A percentile compares a stretch with the other conserved stretches of the same genome.
These are phyloP conservation scores for Cystobasidiaceae sp. DNA, from an alignment of 1,284 basidiomycete genomes.

Conservation along the genomic window DNA sequence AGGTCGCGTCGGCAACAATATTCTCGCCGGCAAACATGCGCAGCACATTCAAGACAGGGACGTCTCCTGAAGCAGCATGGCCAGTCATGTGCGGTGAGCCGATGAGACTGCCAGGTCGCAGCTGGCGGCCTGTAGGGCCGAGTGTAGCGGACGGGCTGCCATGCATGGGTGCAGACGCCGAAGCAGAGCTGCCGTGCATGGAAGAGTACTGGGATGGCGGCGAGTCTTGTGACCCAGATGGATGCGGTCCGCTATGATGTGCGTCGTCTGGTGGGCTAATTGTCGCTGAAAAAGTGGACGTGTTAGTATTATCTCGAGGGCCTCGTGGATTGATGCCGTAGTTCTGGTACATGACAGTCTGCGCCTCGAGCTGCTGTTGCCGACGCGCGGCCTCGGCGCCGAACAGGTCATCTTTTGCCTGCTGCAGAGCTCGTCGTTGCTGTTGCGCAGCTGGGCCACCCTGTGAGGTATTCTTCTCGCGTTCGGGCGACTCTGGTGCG, in stretches of 20 bases:
- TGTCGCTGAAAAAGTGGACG: constrained; percentile 22
- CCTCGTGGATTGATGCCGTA: constrained; percentile 51
- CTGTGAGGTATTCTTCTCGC: not conserved
- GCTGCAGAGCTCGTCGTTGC: constrained; percentile 12
- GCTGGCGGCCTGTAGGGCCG: constrained; percentile 30
- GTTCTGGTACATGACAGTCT: constrained; percentile 80
- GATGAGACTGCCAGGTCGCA: constrained; percentile 52
- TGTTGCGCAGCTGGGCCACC: constrained; percentile 13
- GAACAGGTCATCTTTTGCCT: constrained; percentile 40
- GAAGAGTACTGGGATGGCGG: constrained; percentile 26
- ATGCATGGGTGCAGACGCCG: not conserved
- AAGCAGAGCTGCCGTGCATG: not conserved
- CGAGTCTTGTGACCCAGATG: not conserved
- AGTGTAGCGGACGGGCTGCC: constrained; percentile 1
- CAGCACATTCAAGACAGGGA: constrained; percentile 85
- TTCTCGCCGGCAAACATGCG: constrained; percentile 88
- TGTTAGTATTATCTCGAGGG: constrained; percentile 40
- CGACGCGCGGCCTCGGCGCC: constrained; percentile 52
- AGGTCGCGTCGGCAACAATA: constrained; percentile 85
- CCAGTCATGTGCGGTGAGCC: constrained; percentile 47
- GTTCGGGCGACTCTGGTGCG: constrained; percentile 16
- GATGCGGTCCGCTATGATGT: constrained; percentile 19
- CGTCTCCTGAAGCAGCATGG: constrained; percentile 41
- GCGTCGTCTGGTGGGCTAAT: constrained; percentile 21
- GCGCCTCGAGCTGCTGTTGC: constrained; percentile 77